Conservation (phyloP, 176 grass and related monocot species). For the Musa itinerans region DNA sequence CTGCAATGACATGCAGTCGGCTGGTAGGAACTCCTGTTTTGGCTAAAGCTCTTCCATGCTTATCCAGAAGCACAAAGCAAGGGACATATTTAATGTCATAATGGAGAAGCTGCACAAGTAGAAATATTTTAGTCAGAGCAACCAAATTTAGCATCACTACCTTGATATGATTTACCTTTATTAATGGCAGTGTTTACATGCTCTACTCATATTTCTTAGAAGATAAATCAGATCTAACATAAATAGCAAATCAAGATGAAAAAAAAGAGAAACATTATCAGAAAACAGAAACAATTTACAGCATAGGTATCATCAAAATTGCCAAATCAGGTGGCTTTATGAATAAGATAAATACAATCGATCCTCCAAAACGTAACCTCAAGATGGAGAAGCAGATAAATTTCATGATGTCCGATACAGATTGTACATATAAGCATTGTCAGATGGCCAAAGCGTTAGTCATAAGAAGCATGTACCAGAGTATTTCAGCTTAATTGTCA, state of each 20-base stretch:
- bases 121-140: neutral
- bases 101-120: conserved; percentile 67
- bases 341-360: neutral
- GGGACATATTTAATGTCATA: conserved; percentile 86
- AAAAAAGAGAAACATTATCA: neutral
- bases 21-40: conserved; percentile 86
- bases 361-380: neutral
- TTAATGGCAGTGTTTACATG: too few relatives aligned
- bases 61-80: conserved; percentile 94
- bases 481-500: neutral
- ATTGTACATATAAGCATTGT: too few relatives aligned
- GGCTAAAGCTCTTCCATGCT: conserved; percentile 61
- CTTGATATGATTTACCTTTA: neutral
- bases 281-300: neutral
- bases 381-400: neutral
- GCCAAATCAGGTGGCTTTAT: too few relatives aligned
- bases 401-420: neutral
- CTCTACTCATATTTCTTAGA: neutral
- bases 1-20: conserved; percentile 66
- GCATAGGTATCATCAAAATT: neutral
- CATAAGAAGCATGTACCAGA: neutral
- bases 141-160: neutral
- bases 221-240: neutral
- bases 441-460: neutral
- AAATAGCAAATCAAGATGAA: neutral